Conservation (phyloP, 2,329 filamentous ascomycete genomes). For the Chrysoporthe austroafricana region DNA sequence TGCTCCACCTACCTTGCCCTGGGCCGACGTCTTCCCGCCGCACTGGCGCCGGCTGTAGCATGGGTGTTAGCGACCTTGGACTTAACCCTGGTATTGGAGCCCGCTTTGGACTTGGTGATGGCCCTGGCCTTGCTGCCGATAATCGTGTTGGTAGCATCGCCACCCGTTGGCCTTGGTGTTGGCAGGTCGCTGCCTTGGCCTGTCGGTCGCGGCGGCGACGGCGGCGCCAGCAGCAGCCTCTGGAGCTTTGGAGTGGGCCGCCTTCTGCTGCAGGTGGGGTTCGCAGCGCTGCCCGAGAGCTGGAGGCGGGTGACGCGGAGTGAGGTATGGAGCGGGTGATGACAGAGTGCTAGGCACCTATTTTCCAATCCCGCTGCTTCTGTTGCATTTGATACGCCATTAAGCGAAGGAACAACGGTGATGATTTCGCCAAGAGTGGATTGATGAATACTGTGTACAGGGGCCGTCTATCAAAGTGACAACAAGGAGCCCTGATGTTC, state of each 20-base stretch:
- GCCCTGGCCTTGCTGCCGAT: neutral
- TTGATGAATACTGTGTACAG: no score
- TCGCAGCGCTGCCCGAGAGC: conserved; percentile 10
- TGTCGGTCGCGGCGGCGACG: no score
- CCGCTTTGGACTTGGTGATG: neutral
- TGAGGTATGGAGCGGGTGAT: conserved; percentile 4
- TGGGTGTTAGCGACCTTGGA: neutral
- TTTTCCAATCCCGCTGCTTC: no score
- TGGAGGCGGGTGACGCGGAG: neutral
- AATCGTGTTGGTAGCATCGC: neutral
- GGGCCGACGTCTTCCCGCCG: neutral
- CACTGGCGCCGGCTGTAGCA: neutral
- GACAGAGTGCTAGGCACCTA: neutral
- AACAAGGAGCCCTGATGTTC: no score
- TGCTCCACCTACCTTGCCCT: neutral
- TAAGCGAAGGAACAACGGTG: no score
- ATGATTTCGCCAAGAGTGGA: no score
- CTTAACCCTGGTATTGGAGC: no score
- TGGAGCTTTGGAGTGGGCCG: neutral
- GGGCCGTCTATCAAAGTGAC: no score
- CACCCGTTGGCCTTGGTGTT: no score
- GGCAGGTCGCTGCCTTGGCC: no score
- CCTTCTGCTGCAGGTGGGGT: conserved; percentile 3
- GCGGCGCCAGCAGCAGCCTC: no score
- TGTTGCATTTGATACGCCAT: no score